phyloP scores from a whole-genome alignment of 2,329 filamentous ascomycete species.

The Colletotrichum gloeosporioides region DNA sequence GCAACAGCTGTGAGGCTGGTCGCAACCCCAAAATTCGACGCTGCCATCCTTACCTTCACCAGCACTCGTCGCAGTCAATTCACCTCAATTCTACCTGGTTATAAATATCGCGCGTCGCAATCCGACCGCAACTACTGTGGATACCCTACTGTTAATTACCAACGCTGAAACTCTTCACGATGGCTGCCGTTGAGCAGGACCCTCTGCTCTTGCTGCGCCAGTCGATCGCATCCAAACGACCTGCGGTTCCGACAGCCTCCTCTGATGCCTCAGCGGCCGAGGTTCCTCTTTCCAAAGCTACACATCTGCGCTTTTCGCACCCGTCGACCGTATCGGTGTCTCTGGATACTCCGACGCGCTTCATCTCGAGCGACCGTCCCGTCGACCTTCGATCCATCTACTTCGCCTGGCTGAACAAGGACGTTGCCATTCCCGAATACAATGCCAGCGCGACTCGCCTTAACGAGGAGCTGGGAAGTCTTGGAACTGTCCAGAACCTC shows the following conservation, averaged over 20 bases:
- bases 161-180: conserved; percentile 33
- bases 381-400: conserved; percentile 94
- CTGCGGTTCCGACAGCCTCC: conserved; percentile 77
- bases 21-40: conserved; percentile 12
- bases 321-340: conserved; percentile 67
- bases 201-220: conserved; percentile 84
- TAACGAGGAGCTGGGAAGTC: conserved; percentile 76
- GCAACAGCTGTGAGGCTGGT: not conserved
- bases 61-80: not conserved
- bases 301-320: conserved; percentile 75
- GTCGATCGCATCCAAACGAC: conserved; percentile 73
- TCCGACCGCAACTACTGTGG: not conserved
- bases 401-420: conserved; percentile 94
- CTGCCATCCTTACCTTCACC: not conserved
- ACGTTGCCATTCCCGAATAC: conserved; percentile 89
- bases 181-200: conserved; percentile 71
- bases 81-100: not conserved
- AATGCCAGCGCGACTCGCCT: conserved; percentile 82
- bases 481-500: conserved; percentile 81
- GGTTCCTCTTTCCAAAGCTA: conserved; percentile 75
- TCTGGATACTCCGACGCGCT: conserved; percentile 80
- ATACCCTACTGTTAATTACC: not conserved
- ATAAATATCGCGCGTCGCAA: not conserved
- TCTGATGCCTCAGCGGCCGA: conserved; percentile 67
- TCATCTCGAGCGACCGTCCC: conserved; percentile 76